Evolutionary conservation across 2,329 filamentous ascomycete genomes (phyloP).

Genomic region (Zopfia rhizophila): DNA sequence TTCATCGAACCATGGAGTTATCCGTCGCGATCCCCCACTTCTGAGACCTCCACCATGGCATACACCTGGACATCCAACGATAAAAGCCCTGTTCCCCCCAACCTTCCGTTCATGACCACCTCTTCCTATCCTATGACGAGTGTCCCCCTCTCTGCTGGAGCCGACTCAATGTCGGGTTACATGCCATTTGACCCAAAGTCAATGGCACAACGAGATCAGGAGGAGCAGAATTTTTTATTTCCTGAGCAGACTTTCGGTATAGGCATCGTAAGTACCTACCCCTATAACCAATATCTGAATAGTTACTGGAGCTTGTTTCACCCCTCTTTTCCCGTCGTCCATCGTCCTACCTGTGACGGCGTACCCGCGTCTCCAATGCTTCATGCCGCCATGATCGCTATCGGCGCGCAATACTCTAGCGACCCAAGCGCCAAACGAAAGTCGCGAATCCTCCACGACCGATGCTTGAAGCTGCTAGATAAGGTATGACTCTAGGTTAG

Average conservation of each 20-base stretch:
- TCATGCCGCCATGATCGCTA: slow-evolving; percentile 56
- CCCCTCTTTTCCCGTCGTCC: slow-evolving; percentile 56
- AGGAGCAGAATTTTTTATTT: slow-evolving; percentile 48
- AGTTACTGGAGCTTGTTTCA: slow-evolving; percentile 59
- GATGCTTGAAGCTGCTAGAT: slow-evolving; percentile 53
- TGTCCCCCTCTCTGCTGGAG: slow-evolving; percentile 30
- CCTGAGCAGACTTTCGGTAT: slow-evolving; percentile 51
- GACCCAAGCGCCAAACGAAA: slow-evolving; percentile 46
- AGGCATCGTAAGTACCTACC: slow-evolving; percentile 43
- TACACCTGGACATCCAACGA: slow-evolving; percentile 43
- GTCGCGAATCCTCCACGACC: slow-evolving; percentile 53
- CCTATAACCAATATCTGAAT: slow-evolving; percentile 54
- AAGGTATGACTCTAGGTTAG: slow-evolving; percentile 35
- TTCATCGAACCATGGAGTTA: slow-evolving; percentile 45
- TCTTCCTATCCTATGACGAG: slow-evolving; percentile 37
- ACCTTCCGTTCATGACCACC: slow-evolving; percentile 34
- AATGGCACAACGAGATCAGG: slow-evolving; percentile 48
- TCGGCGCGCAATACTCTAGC: slow-evolving; percentile 54
- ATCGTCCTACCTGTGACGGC: slow-evolving; percentile 52
- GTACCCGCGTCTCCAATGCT: slow-evolving; percentile 54
- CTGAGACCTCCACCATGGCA: slow-evolving; percentile 45
- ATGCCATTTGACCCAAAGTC: slow-evolving; percentile 42
- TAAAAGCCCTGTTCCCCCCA: slow-evolving; percentile 36
- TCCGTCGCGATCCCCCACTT: slow-evolving; percentile 47
- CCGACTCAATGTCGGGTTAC: slow-evolving; percentile 37